Conservation (phyloP, 495 filamentous ascomycete genomes). For the Paragyromitra xinjiangensis region DNA sequence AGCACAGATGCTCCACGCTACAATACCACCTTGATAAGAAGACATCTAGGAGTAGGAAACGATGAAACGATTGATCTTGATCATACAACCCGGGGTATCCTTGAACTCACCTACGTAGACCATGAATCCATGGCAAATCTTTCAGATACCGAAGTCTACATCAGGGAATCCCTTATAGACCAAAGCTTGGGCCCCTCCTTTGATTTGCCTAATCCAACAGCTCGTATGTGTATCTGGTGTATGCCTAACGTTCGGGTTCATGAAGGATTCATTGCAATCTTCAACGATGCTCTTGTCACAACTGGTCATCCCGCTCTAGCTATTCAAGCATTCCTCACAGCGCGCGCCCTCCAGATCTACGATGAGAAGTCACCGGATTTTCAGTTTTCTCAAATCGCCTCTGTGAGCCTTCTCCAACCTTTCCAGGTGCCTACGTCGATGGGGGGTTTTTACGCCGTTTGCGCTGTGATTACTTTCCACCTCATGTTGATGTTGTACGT, state of each 20-base stretch:
- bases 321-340: slow-evolving; percentile 32
- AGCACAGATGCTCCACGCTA: background rate
- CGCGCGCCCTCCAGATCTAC: slow-evolving; percentile 30
- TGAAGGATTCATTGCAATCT: slow-evolving; percentile 31
- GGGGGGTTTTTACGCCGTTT: slow-evolving; percentile 10
- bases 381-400: background rate
- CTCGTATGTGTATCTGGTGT: slow-evolving; percentile 40
- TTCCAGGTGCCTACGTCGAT: slow-evolving; percentile 30
- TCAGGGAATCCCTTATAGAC: slow-evolving; percentile 18
- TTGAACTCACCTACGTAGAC: background rate
- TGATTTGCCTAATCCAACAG: slow-evolving; percentile 3
- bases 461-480: slow-evolving; percentile 20
- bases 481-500: slow-evolving; percentile 28
- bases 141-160: background rate
- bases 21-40: slow-evolving; percentile 27
- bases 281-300: slow-evolving; percentile 15
- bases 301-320: slow-evolving; percentile 28
- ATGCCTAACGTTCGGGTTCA: slow-evolving; percentile 22
- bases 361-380: slow-evolving; percentile 20
- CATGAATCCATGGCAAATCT: background rate
- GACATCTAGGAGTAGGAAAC: slow-evolving; percentile 1
- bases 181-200: background rate
- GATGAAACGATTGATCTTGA: background rate
- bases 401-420: background rate
- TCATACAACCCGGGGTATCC: slow-evolving; percentile 18